A percentile compares a stretch with the other conserved stretches of the same genome.
These are phyloP conservation scores for Malus fusca DNA, from an alignment of 306 rosid genomes.

Conservation along the genomic window DNA sequence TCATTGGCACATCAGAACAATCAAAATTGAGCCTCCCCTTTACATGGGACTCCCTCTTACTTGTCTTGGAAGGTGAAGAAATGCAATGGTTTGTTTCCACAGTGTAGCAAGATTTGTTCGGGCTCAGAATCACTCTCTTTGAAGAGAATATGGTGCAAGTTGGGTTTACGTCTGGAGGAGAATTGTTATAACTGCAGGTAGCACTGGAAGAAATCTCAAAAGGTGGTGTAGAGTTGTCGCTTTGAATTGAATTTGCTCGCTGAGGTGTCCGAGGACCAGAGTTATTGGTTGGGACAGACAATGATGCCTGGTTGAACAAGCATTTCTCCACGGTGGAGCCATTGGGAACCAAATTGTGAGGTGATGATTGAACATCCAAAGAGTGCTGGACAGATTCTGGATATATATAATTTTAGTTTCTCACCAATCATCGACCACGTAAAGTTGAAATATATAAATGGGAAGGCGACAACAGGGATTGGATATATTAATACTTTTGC, in stretches of 20 bases:
- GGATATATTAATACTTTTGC: too few relatives aligned
- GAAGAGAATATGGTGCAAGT: slow-evolving; percentile 66
- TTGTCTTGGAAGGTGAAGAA: slow-evolving; percentile 46
- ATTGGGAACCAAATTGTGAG: slow-evolving; percentile 14
- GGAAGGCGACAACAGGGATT: too few relatives aligned
- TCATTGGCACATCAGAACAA: slow-evolving; percentile 29
- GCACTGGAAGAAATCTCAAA: slow-evolving; percentile 37
- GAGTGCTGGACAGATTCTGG: slow-evolving; percentile 22
- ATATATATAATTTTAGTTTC: too few relatives aligned
- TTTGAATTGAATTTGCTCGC: slow-evolving; percentile 39
- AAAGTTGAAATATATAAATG: too few relatives aligned
- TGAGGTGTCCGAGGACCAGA: slow-evolving; percentile 59
- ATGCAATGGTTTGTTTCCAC: slow-evolving; percentile 60
- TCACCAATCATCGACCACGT: too few relatives aligned
- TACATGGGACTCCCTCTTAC: slow-evolving; percentile 52
- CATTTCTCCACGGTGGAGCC: slow-evolving; percentile 69
- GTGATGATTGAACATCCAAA: slow-evolving; percentile 29
- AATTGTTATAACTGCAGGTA: slow-evolving; percentile 26
- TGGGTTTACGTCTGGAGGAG: slow-evolving; percentile 37
- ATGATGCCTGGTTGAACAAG: slow-evolving; percentile 52
- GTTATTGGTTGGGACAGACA: slow-evolving; percentile 30
- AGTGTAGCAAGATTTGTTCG: slow-evolving; percentile 50
- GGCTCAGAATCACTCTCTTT: slow-evolving; percentile 71
- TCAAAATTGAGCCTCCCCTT: slow-evolving; percentile 75
- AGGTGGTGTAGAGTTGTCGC: slow-evolving; percentile 45